Conservation (phyloP, 495 filamentous ascomycete genomes). For the Astrocystis sublimbata region DNA sequence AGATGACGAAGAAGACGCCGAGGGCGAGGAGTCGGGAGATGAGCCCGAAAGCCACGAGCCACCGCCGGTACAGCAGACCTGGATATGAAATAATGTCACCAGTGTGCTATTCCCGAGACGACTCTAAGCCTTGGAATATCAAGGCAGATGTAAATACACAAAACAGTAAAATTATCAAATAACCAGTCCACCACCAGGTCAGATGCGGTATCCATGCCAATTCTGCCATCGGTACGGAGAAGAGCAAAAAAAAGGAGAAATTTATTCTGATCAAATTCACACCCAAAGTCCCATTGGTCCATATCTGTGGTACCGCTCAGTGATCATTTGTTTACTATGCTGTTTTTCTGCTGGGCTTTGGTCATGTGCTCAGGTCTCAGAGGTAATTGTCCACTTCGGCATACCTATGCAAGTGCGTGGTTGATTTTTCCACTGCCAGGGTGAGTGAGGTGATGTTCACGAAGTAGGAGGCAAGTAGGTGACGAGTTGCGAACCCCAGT, state of each 20-base stretch:
- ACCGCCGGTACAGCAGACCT: conserved; percentile 30
- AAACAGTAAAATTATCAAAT: conserved; percentile 17
- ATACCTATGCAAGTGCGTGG: too few relatives aligned
- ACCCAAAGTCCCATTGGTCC: not conserved
- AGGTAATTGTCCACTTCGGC: not conserved
- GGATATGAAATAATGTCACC: conserved; percentile 24
- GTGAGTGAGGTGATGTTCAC: conserved; percentile 3
- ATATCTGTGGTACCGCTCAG: too few relatives aligned
- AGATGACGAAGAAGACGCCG: conserved; percentile 57
- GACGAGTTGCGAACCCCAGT: not conserved
- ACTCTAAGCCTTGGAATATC: not conserved
- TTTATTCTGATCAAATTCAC: not conserved
- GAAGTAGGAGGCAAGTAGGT: too few relatives aligned
- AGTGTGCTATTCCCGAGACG: conserved; percentile 8
- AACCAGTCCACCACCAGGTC: conserved; percentile 2
- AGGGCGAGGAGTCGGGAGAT: conserved; percentile 39
- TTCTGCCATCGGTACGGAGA: not conserved
- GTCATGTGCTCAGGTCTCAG: not conserved
- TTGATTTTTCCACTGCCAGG: too few relatives aligned
- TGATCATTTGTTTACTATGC: too few relatives aligned
- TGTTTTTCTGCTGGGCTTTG: too few relatives aligned
- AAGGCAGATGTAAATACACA: not conserved
- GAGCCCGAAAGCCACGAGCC: conserved; percentile 24
- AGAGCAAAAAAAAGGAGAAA: conserved; percentile 15
- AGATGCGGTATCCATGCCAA: not conserved